Evolutionary conservation across 2,329 filamentous ascomycete genomes (phyloP), one percentile per base, ranked within the genome.

Genomic region (Plectosphaerella sp.): DNA sequence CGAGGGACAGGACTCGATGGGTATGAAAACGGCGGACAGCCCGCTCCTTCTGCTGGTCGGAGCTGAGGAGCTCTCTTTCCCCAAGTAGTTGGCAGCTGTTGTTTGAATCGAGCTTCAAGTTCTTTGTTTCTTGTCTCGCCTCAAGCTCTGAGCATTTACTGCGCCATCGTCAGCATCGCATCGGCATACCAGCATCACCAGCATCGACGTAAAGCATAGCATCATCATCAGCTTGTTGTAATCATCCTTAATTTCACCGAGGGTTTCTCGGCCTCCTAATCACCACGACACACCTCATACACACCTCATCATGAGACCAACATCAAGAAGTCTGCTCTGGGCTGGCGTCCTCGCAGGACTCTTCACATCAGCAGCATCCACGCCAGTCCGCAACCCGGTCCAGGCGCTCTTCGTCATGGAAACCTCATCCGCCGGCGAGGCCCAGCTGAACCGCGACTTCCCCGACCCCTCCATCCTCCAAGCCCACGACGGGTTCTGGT

Each of bases 381-480:
- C 50, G 12, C 52, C 54, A 5, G 52, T 50, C 1, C 42, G 45
- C 18, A 45, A 37, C 16, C 54, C 54, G 8, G 45, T 54, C 10
- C 42, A 52, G 22, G 24, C 54, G 2, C 54, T 57, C 2, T 56
- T 48, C 49, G 36, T 54, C 12, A 18, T 52, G 16, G 54, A 53
- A 18, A n/a, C 47, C 22, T 39, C 47, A 14, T 52, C 45, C 16
- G 50, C 42, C 10, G 50, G 51, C 5, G 20, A 45, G 14, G 41
- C 50, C 20, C 51, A 51, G 48, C 59, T 75, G 42, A 55, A 65
- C 45, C 61, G 62, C 24, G 72, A 83, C 65, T 84, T 84, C 60
- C 72, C 80, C 12, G 79, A 84, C 56, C 80, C 81, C 8, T 66
- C 72, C 12, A 71, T 85, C 47, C 59, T 84, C 47, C 63, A 75